Percentiles rank a stretch among this genome's conserved stretches.
Conservation (phyloP, 2,329 filamentous ascomycete genomes). For the Fusarium buxicola region DNA sequence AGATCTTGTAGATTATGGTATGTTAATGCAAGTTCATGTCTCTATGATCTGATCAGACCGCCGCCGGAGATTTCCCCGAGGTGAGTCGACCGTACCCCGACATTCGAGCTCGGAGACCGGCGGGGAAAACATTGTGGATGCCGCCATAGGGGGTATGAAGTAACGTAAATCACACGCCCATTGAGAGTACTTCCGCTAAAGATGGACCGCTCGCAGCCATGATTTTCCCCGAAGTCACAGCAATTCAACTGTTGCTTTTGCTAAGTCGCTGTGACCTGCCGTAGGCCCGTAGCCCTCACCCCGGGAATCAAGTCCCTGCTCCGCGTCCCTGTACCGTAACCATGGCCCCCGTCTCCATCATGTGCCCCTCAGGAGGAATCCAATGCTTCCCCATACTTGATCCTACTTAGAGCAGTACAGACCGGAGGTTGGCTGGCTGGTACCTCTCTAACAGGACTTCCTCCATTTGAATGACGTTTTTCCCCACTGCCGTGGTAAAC, state of each 20-base stretch:
- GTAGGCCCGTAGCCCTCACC: conserved; percentile 11
- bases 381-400: conserved; percentile 40
- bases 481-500: conserved; percentile 1
- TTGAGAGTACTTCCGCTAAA: background rate
- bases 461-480: conserved; percentile 41
- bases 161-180: background rate
- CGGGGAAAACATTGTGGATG: conserved; percentile 22
- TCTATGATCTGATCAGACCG: conserved; percentile 20
- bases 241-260: no score
- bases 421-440: conserved; percentile 7
- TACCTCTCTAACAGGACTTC: conserved; percentile 9
- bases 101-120: conserved; percentile 41
- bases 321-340: conserved; percentile 34
- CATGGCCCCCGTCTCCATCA: conserved; percentile 28
- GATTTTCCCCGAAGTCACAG: no score
- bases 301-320: conserved; percentile 14
- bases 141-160: background rate
- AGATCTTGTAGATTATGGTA: conserved; percentile 17
- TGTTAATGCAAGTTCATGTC: conserved; percentile 12
- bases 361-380: conserved; percentile 28
- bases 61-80: conserved; percentile 31
- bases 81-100: conserved; percentile 37
- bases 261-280: background rate
- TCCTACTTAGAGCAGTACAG: conserved; percentile 30
- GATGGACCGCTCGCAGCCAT: conserved; percentile 12